These are phyloP conservation scores for Tremella fuciformis DNA, from an alignment of 768 basidiomycete species.

Conservation along the genomic window DNA sequence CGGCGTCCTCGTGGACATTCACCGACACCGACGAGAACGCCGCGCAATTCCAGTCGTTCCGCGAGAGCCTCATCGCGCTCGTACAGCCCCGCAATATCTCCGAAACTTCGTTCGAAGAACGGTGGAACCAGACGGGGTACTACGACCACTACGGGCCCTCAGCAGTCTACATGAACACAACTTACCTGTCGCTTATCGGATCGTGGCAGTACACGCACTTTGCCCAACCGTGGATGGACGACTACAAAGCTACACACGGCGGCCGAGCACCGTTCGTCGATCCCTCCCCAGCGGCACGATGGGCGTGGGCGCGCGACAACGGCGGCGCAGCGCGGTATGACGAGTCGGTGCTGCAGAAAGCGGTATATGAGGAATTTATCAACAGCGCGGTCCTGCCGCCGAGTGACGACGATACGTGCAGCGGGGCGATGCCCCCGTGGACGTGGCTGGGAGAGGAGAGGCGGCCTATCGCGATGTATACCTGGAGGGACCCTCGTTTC, in stretches of 20 bases:
- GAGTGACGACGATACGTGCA: constrained; percentile 28
- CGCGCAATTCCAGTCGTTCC: constrained; percentile 30
- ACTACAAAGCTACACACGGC: constrained; percentile 33
- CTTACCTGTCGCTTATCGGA: constrained; percentile 25
- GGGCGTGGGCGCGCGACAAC: constrained; percentile 29
- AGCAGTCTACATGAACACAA: background rate
- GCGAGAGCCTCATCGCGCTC: constrained; percentile 22
- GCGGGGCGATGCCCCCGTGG: too few species aligned
- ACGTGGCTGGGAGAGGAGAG: too few species aligned
- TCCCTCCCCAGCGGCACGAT: constrained; percentile 28
- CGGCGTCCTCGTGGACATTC: constrained; percentile 31
- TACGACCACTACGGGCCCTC: constrained; percentile 11
- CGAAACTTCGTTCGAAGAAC: constrained; percentile 24
- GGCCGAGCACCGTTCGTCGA: constrained; percentile 35
- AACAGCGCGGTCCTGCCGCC: constrained; percentile 16
- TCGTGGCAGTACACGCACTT: constrained; percentile 30
- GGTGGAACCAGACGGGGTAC: constrained; percentile 31
- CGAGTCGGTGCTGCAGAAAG: constrained; percentile 22
- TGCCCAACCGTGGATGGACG: constrained; percentile 34
- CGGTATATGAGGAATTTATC: constrained; percentile 35
- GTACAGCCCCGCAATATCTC: constrained; percentile 25
- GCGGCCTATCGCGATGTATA: constrained; percentile 11
- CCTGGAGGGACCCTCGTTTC: constrained; percentile 11
- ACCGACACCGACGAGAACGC: constrained; percentile 21
- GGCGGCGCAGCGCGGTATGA: constrained; percentile 21